Evolutionary conservation across 2,329 filamentous ascomycete genomes (phyloP).

Genomic region (Colletotrichum tofieldiae): DNA sequence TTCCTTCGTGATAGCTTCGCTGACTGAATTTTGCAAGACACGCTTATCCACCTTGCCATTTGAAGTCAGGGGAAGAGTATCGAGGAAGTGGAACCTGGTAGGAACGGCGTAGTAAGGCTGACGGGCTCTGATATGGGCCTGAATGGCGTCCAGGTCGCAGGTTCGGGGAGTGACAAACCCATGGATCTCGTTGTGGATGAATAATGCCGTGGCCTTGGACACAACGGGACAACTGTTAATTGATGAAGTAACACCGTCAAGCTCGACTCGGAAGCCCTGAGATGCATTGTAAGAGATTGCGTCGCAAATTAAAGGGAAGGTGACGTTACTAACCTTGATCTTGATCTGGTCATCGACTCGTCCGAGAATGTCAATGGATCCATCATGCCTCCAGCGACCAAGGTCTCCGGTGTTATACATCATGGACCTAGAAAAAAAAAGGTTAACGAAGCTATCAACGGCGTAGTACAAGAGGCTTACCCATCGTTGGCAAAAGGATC

Average conservation of each 20-base stretch:
- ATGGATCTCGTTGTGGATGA: slow-evolving; percentile 64
- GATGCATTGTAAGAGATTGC: background rate
- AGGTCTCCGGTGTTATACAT: slow-evolving; percentile 76
- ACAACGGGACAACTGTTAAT: slow-evolving; percentile 63
- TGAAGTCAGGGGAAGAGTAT: slow-evolving; percentile 63
- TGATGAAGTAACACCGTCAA: slow-evolving; percentile 69
- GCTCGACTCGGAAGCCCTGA: slow-evolving; percentile 71
- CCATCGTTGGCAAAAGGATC: slow-evolving; percentile 68
- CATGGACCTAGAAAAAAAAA: slow-evolving; percentile 52
- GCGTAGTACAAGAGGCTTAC: slow-evolving; percentile 51
- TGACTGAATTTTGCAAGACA: slow-evolving; percentile 56
- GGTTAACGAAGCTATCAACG: accelerated
- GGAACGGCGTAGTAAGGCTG: slow-evolving; percentile 72
- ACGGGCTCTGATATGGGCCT: slow-evolving; percentile 55
- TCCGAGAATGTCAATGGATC: slow-evolving; percentile 69
- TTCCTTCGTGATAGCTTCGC: slow-evolving; percentile 7
- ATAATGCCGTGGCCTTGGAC: slow-evolving; percentile 62
- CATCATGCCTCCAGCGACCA: slow-evolving; percentile 68
- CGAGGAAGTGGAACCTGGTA: slow-evolving; percentile 59
- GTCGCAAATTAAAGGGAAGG: too few species aligned
- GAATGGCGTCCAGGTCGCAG: slow-evolving; percentile 54
- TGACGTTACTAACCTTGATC: slow-evolving; percentile 51
- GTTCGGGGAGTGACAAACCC: slow-evolving; percentile 59
- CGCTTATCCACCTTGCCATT: slow-evolving; percentile 73
- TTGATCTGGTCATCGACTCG: slow-evolving; percentile 74